phyloP scores from a whole-genome alignment of 2,329 filamentous ascomycete species.

The Gaeumannomyces tritici region DNA sequence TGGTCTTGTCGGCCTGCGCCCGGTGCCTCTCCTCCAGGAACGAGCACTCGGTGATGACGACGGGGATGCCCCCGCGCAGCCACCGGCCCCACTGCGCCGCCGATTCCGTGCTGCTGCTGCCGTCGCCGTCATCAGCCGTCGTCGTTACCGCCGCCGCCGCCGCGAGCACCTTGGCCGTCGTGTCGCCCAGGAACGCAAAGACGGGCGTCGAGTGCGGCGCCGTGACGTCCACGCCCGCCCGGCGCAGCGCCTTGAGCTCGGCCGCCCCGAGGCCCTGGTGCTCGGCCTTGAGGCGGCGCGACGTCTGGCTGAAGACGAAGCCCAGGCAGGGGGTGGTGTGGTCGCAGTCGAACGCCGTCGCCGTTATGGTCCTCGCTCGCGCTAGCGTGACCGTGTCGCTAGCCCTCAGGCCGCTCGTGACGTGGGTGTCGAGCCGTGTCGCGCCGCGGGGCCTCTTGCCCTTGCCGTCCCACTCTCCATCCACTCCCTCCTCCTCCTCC shows the following conservation, averaged over 20 bases:
- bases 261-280: slow-evolving; percentile 23
- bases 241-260: slow-evolving; percentile 26
- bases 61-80: slow-evolving; percentile 27
- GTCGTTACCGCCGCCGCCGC: no score
- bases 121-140: slow-evolving; percentile 7
- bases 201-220: slow-evolving; percentile 26
- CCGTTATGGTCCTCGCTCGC: slow-evolving; percentile 25
- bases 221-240: slow-evolving; percentile 28
- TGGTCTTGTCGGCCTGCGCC: slow-evolving; percentile 32
- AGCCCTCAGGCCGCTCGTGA: slow-evolving; percentile 24
- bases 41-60: slow-evolving; percentile 40
- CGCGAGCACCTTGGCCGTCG: slow-evolving; percentile 29
- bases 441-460: neutral
- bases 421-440: slow-evolving; percentile 23
- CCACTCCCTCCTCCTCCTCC: neutral
- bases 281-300: slow-evolving; percentile 26
- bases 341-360: slow-evolving; percentile 32
- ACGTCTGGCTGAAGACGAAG: slow-evolving; percentile 32
- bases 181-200: slow-evolving; percentile 39
- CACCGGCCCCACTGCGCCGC: slow-evolving; percentile 14
- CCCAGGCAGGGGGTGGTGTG: slow-evolving; percentile 37
- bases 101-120: neutral
- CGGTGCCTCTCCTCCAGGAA: slow-evolving; percentile 33
- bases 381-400: slow-evolving; percentile 26
- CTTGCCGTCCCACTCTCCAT: slow-evolving; percentile 2